Evolutionary conservation across 2,329 filamentous ascomycete species (phyloP), one percentile per base, ranked within the genome.

Genomic region (Sporothrix brasiliensis): DNA sequence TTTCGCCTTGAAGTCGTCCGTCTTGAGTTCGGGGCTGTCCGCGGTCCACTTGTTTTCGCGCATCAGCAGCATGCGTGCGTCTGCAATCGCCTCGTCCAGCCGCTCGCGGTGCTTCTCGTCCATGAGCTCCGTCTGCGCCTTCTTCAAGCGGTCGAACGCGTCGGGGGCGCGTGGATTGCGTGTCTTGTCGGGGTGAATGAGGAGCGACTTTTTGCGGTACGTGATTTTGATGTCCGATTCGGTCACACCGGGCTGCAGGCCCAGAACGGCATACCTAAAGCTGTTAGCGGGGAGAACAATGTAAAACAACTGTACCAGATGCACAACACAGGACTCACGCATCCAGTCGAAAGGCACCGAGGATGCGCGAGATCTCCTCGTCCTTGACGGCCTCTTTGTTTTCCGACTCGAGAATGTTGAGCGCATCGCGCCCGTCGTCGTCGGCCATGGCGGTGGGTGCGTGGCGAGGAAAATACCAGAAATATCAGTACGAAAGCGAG

Each of bases 131-230:
- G 89, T 91, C 78, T 98, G 93, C 0, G 95, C 95, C 81, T 98
- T 97, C 78, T 97, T 97, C 39, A 99, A 87, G 11, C 94, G 90
- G 81, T 99, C 95, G 78, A 99, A 99, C 74, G 95, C 95, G 77
- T 98, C 95, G 3, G 95, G 94, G 0, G 95, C 95, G 65, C 85
- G 87, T 0, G 93, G 91, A 78, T 99, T 98, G 77, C 89, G 89
- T 70, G 95, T 97, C 81, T 99, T 99, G 84, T 99, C 95, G 7
- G 95, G 95, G 83, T 99, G 95, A 83, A 99, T 98, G 65, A 99
- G 89, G 70, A 99, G 90, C n/a, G 95, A 99, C 81, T 97, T 98
- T 77, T 93, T 94, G 84, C 95, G 94, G 83, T 98, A 99, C 75
- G 88, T 88, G 75, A 90, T 84, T 82, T 97, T 98, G 85, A 99